These are phyloP conservation scores for Sphenostylis stenocarpa DNA, from an alignment of 306 rosid species.

Conservation along the genomic window DNA sequence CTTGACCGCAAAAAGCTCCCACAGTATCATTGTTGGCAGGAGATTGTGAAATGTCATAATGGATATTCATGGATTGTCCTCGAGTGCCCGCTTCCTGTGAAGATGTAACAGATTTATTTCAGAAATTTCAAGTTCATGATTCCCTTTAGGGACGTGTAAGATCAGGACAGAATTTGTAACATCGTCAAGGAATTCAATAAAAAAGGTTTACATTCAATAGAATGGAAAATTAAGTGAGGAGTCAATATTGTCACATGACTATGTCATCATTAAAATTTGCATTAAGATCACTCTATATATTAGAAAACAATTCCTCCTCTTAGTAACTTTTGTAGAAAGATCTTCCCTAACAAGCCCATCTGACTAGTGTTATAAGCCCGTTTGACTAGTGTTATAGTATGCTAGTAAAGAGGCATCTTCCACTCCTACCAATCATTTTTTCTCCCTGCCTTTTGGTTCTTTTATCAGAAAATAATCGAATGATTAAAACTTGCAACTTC, in stretches of 20 bases:
- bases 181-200: neutral
- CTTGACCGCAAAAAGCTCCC: constrained; percentile 24
- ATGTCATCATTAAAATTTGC: neutral
- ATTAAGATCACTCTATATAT: neutral
- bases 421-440: neutral
- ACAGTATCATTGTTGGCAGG: constrained; percentile 22
- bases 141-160: neutral
- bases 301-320: neutral
- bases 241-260: neutral
- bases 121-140: neutral
- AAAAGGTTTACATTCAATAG: too few relatives aligned
- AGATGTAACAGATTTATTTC: neutral
- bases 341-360: neutral
- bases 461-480: neutral
- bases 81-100: constrained; percentile 49
- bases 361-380: neutral
- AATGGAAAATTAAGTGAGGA: neutral
- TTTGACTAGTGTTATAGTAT: neutral
- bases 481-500: neutral
- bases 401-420: neutral
- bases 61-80: constrained; percentile 23
- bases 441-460: neutral
- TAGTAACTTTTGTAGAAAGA: neutral
- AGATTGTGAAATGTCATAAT: constrained; percentile 26
- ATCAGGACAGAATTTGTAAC: neutral